phyloP scores from a whole-genome alignment of 2,329 filamentous ascomycete species.

The Aureobasidium sp. region DNA sequence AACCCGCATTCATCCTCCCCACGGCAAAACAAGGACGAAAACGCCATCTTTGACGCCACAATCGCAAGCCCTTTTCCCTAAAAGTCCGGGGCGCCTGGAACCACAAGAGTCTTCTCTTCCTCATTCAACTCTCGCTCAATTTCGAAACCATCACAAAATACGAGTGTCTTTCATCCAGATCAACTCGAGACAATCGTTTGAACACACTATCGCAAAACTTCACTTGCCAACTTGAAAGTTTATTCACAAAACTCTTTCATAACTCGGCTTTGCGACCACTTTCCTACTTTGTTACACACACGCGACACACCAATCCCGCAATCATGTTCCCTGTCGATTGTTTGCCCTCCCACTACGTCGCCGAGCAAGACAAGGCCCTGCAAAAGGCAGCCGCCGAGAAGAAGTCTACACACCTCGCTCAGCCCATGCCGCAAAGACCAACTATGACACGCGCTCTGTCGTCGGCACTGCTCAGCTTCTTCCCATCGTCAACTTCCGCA shows the following conservation, averaged over 20 bases:
- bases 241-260: not conserved
- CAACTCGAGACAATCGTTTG: not conserved
- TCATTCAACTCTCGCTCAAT: not conserved
- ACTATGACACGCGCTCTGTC: slow-evolving; percentile 11
- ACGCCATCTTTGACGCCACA: not conserved
- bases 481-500: not conserved
- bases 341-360: slow-evolving; percentile 26
- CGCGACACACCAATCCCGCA: not conserved
- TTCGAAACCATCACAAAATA: not conserved
- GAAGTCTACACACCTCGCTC: slow-evolving; percentile 2
- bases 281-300: not conserved
- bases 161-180: not conserved
- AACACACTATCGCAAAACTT: not conserved
- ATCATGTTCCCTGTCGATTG: slow-evolving; percentile 30
- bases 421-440: not conserved
- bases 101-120: not conserved
- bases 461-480: slow-evolving; percentile 9
- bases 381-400: not conserved
- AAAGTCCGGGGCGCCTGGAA: not conserved
- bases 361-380: slow-evolving; percentile 12
- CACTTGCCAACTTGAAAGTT: not conserved
- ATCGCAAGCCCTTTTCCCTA: not conserved
- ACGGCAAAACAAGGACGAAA: not conserved
- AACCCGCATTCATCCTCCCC: not conserved
- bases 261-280: not conserved